Base-by-base conservation (phyloP, 2,329 filamentous ascomycete species). In the Rutstroemia sp. region DNA sequence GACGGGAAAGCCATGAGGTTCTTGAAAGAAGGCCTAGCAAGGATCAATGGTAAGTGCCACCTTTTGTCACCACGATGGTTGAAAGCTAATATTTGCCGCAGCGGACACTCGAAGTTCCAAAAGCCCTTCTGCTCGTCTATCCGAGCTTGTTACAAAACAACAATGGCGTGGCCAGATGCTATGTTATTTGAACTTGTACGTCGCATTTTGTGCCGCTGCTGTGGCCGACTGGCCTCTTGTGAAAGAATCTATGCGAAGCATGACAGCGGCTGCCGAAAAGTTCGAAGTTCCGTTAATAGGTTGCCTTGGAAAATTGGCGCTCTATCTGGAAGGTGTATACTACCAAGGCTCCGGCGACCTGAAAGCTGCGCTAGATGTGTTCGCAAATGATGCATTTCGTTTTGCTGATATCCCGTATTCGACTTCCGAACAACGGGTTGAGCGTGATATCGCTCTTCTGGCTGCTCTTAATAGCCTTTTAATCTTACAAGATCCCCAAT, bases 271-370 rank as follows among this genome's bases (percentile, higher is more conserved):
- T 12, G 58, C 63, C 1, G 52, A 60, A 23, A 54, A 54, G 5
- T 62, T 65, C 44, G 62, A 65, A n/a, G 57, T 65, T 19, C 39
- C 61, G 23, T 38, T 66, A 8, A 54, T 46, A 10, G 66, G 64
- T 2, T 56, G 65, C 45, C 52, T 70, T 4, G 62, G 57, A 38
- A 59, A 50, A 27, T 56, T 70, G 5, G 47, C 58, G 10, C 58
- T 63, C 45, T 96, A 96, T 70, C 81, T 96, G 17, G 76, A 79
- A 0, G 92, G 87, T 0, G 80, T 88, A 7, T 87, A 90, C 63
- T 76, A 84, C 52, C 92, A 96, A 73, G 88, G 86, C 17, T 85
- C 79, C 5, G 91, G 90, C 16, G 78, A 90, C 60, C 76, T 94
- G 1, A 74, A 81, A n/a, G 73, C 74, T 2, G 91, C 92, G 3